These are phyloP conservation scores for Trichoderma sp. DNA, from an alignment of 2,329 filamentous ascomycete genomes.

Conservation along the genomic window DNA sequence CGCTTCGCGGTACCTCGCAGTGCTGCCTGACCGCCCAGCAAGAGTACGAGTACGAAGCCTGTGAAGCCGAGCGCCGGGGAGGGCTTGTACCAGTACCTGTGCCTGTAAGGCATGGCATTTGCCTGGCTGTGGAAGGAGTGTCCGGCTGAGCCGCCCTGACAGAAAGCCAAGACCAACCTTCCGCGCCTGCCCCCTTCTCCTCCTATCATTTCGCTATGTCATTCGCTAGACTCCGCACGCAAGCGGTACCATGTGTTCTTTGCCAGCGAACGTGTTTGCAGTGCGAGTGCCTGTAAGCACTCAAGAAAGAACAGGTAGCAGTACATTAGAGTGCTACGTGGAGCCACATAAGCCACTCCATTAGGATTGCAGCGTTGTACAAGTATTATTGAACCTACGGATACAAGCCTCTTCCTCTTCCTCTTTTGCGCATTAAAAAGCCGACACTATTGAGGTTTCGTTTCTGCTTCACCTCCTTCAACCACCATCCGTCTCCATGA, in stretches of 20 bases:
- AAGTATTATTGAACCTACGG: neutral
- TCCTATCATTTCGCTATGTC: neutral
- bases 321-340: neutral
- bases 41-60: constrained; percentile 13
- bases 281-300: neutral
- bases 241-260: constrained; percentile 12
- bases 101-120: neutral
- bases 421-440: neutral
- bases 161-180: constrained; percentile 11
- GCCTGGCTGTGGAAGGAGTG: neutral
- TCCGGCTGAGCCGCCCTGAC: constrained; percentile 19
- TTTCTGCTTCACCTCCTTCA: neutral
- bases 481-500: neutral
- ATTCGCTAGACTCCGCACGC: neutral
- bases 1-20: neutral
- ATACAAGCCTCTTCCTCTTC: neutral
- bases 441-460: neutral
- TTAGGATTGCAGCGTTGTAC: neutral
- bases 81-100: neutral
- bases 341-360: neutral
- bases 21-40: constrained; percentile 13
- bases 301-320: neutral
- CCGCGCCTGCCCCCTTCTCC: neutral
- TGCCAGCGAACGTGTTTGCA: neutral
- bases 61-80: neutral